Evolutionary conservation across 2,329 filamentous ascomycete species (phyloP), one percentile per base, ranked within the genome.

Genomic region (Colletotrichum falcatum): DNA sequence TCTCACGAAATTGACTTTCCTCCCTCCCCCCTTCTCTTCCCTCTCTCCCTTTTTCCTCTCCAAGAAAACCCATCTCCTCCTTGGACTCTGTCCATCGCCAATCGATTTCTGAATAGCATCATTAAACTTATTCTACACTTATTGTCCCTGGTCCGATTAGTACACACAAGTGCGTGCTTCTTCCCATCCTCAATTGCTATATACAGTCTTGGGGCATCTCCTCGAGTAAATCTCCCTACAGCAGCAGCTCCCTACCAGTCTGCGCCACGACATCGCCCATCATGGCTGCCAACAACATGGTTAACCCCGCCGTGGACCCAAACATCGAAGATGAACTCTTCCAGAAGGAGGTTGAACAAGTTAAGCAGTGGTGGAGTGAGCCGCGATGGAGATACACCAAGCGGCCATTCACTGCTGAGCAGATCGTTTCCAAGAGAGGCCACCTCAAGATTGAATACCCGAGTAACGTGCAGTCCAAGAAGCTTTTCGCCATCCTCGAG

Each of bases 371-470:
- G 96, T 99, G 96, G 96, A 88, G 86, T 63, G 93, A 97, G 77
- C 89, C 94, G 67, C 89, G 96, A 87, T 99, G 96, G 96, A 89
- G 93, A 80, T 90, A 94, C 83, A 99, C 96, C 76, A 95, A 93
- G 85, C 89, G 96, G 69, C 91, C 96, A 30, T 99, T 96, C 81
- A 97, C 95, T 5, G 94, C 96, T 39, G 96, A 98, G 87, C 93
- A 97, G 84, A 98, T 99, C 78, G 96, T 97, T 73, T 91, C 93
- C 62, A 99, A 99, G 89, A 88, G 96, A 78, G 96, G 96, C 68
- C 95, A 92, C 78, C 85, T 99, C 77, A 94, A 92, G 83, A 92
- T 98, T 76, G 88, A 97, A 73, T 98, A 98, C 80, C 92, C 96
- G 26, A 96, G 95, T 84, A 97, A 97, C 81, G 85, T 85, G 23